A percentile compares a stretch with the other conserved stretches of the same genome.
Conservation (phyloP, 306 rosid species). For the Elaeagnus macrophylla region DNA sequence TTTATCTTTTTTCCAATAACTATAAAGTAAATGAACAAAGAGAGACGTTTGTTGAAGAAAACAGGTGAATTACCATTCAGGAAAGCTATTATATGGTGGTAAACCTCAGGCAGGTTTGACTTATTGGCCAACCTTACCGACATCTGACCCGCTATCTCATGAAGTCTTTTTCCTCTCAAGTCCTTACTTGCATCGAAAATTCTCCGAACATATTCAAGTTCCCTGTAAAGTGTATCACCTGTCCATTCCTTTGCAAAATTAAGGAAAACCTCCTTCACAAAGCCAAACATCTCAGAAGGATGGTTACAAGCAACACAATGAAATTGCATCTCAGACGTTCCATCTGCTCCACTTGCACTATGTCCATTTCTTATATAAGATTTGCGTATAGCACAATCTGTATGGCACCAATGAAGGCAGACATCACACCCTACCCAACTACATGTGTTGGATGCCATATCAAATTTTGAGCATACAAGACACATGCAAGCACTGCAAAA, state of each 20-base stretch:
- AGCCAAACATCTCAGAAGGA: conserved; percentile 99
- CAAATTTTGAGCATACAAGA: conserved; percentile 87
- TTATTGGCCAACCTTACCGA: conserved; percentile 59
- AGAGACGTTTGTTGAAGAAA: conserved; percentile 8
- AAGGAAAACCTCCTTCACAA: conserved; percentile 92
- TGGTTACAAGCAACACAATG: conserved; percentile 96
- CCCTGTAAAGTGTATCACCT: conserved; percentile 62
- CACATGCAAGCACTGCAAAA: conserved; percentile 98
- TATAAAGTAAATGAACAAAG: background rate
- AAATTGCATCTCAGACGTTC: conserved; percentile 88
- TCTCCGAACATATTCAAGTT: conserved; percentile 84
- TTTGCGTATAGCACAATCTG: conserved; percentile 78
- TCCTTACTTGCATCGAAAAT: conserved; percentile 84
- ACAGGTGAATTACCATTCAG: conserved; percentile 44
- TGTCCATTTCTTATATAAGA: conserved; percentile 82
- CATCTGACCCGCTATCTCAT: conserved; percentile 60
- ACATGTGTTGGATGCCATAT: conserved; percentile 82
- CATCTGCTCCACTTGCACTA: conserved; percentile 56
- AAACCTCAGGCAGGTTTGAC: conserved; percentile 64
- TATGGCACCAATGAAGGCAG: conserved; percentile 97
- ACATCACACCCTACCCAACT: conserved; percentile 99
- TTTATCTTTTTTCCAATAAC: background rate
- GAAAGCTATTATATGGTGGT: conserved; percentile 67
- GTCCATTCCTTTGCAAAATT: conserved; percentile 88
- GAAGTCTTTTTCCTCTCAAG: conserved; percentile 72